Conservation (phyloP, 1,139 yeast genomes). For the Geotrichum histeridarum region DNA sequence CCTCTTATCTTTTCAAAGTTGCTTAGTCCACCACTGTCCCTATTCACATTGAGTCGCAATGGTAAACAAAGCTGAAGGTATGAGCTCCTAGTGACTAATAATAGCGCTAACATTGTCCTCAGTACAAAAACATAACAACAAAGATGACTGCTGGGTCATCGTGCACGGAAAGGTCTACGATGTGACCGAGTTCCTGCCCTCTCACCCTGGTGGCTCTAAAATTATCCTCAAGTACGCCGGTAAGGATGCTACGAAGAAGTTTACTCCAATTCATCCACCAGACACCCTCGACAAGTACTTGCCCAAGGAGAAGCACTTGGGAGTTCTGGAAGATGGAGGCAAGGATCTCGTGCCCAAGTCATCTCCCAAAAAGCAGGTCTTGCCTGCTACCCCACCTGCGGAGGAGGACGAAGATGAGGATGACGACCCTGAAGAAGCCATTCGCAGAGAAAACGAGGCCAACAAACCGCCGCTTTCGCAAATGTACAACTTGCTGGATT, state of each 20-base stretch:
- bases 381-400: slow-evolving; percentile 11
- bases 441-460: slow-evolving; percentile 37
- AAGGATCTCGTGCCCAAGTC: not conserved
- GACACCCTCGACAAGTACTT: slow-evolving; percentile 61
- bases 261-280: slow-evolving; percentile 81
- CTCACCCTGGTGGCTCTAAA: slow-evolving; percentile 86
- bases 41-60: not conserved
- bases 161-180: slow-evolving; percentile 81
- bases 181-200: slow-evolving; percentile 66
- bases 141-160: slow-evolving; percentile 79
- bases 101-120: not conserved
- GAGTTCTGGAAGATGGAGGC: slow-evolving; percentile 26
- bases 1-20: not conserved
- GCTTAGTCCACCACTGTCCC: not conserved
- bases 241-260: slow-evolving; percentile 82
- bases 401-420: slow-evolving; percentile 23
- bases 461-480: slow-evolving; percentile 63
- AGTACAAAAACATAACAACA: slow-evolving; percentile 58
- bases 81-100: not conserved
- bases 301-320: slow-evolving; percentile 44
- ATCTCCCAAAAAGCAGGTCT: slow-evolving; percentile 1
- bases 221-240: slow-evolving; percentile 79
- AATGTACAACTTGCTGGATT: slow-evolving; percentile 68
- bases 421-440: slow-evolving; percentile 33
- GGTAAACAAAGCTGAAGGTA: not conserved